Percentiles rank a stretch among this genome's conserved stretches.
Evolutionary conservation across 305 asterid species (phyloP).

Genomic region (Fraxinus floribunda): DNA sequence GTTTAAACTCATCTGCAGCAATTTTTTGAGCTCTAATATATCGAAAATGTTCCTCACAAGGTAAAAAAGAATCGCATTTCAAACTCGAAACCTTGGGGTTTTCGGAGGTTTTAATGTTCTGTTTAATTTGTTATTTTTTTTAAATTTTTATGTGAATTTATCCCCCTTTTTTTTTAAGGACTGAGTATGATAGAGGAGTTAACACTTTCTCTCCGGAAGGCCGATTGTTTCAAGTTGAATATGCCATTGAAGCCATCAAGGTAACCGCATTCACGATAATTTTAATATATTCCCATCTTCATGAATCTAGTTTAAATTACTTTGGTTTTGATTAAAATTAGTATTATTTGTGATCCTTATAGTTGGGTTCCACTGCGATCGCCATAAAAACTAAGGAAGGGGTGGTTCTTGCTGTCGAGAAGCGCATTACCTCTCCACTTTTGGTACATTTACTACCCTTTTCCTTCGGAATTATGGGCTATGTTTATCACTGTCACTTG

Average conservation of each 20-base stretch:
- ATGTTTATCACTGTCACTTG: not conserved
- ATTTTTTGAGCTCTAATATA: constrained; percentile 8
- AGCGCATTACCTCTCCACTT: constrained; percentile 85
- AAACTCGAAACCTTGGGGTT: constrained; percentile 28
- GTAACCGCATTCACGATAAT: constrained; percentile 25
- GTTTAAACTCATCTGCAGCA: constrained; percentile 28
- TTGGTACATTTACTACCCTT: constrained; percentile 43
- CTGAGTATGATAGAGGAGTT: constrained; percentile 94
- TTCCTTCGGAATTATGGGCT: not conserved
- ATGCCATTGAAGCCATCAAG: constrained; percentile 91
- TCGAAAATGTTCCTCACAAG: constrained; percentile 88
- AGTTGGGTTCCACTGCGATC: constrained; percentile 91
- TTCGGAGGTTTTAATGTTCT: constrained; percentile 8
- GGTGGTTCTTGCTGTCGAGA: constrained; percentile 89
- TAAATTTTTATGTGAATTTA: not conserved
- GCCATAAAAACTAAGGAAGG: constrained; percentile 89
- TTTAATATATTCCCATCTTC: not conserved
- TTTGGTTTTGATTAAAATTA: not conserved
- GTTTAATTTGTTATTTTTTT: not conserved
- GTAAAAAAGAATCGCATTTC: constrained; percentile 29
- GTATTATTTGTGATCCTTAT: constrained; percentile 8
- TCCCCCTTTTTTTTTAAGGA: constrained; percentile 36
- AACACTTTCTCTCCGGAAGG: constrained; percentile 95
- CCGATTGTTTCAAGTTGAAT: constrained; percentile 84
- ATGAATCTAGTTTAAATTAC: not conserved